phyloP scores from a whole-genome alignment of 306 rosid species.

The Vicia villosa region DNA sequence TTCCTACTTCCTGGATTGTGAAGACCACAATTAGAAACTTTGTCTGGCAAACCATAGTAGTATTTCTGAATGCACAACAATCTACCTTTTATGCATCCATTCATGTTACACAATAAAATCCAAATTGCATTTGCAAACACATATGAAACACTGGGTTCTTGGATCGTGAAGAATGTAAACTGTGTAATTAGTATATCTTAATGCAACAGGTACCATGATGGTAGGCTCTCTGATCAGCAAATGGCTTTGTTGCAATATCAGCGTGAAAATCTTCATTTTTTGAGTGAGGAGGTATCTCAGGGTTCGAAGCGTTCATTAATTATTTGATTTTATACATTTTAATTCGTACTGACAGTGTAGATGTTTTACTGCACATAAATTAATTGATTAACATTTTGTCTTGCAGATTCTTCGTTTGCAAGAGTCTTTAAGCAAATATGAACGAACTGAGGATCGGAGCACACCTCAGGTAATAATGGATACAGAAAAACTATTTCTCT shows the following conservation, averaged over 20 bases:
- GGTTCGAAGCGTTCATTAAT: conserved; percentile 34
- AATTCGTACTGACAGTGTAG: conserved; percentile 4
- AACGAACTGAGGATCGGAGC: conserved; percentile 81
- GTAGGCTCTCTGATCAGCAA: conserved; percentile 98
- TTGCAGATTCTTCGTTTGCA: conserved; percentile 90
- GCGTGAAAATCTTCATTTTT: conserved; percentile 96
- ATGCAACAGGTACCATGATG: conserved; percentile 77
- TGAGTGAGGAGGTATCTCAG: conserved; percentile 88
- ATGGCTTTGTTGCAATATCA: conserved; percentile 99
- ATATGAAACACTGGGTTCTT: conserved; percentile 24
- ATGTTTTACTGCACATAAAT: conserved; percentile 22
- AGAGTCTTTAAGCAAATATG: conserved; percentile 88
- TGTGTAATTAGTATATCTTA: conserved; percentile 40
- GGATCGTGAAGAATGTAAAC: conserved; percentile 6
- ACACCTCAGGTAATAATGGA: conserved; percentile 78
- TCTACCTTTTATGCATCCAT: conserved; percentile 13
- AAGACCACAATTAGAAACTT: conserved; percentile 3
- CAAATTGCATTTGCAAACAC: conserved; percentile 25
- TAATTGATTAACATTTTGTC: conserved; percentile 33
- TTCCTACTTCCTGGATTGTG: conserved; percentile 21
- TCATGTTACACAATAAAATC: conserved; percentile 4
- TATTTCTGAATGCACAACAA: conserved; percentile 28
- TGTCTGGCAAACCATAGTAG: conserved; percentile 14
- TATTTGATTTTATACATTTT: conserved; percentile 23
- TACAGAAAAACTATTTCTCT: conserved; percentile 18